Conservation (phyloP, 176 grass and related monocot genomes). For the Carex cristatella region DNA sequence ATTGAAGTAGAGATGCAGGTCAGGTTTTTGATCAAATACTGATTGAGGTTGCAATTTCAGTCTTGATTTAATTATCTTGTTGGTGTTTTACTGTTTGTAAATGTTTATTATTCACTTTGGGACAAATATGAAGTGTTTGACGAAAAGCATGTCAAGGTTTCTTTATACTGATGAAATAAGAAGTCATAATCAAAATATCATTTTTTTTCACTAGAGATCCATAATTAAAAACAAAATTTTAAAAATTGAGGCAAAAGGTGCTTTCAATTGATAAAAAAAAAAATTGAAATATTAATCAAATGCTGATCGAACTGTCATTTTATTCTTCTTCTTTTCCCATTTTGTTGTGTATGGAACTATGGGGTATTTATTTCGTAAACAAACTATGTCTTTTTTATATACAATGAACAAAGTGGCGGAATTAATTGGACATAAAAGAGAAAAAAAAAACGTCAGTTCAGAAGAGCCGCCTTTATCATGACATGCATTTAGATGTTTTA, state of each 20-base stretch:
- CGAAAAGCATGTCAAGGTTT: not conserved
- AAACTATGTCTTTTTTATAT: not conserved
- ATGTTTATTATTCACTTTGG: not conserved
- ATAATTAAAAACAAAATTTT: not conserved
- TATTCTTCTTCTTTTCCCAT: not conserved
- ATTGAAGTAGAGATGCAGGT: not conserved
- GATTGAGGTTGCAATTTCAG: not conserved
- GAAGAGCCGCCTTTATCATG: not conserved
- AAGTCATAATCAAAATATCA: not conserved
- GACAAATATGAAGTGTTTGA: not conserved
- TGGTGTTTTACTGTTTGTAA: not conserved
- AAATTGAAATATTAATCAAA: not conserved
- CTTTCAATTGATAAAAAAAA: not conserved
- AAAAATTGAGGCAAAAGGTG: not conserved
- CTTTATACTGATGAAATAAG: not conserved
- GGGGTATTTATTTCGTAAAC: not conserved
- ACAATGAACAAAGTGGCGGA: not conserved
- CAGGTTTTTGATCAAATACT: constrained; percentile 15
- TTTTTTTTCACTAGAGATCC: not conserved
- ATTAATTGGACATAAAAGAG: not conserved
- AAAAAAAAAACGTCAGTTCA: not conserved
- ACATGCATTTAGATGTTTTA: not conserved
- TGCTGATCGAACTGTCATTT: not conserved
- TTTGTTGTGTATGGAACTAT: not conserved
- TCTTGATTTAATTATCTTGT: not conserved